Conservation (phyloP, 2,329 filamentous ascomycete genomes). For the Cladorrhinum sp. region DNA sequence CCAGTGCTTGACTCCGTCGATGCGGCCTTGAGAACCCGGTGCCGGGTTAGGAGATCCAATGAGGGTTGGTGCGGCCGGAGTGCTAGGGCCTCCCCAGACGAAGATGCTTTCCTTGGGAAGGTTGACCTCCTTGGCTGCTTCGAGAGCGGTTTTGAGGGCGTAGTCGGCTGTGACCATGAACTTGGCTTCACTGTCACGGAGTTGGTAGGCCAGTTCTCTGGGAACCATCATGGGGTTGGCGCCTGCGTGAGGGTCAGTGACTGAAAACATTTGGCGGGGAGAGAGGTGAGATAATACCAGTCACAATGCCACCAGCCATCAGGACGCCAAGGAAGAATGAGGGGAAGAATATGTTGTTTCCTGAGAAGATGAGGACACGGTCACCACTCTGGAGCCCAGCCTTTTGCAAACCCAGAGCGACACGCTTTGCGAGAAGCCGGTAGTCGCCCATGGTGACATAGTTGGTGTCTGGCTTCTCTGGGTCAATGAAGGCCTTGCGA, state of each 20-base stretch:
- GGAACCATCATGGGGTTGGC: conserved; percentile 49
- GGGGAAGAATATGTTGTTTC: conserved; percentile 72
- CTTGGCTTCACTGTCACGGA: conserved; percentile 65
- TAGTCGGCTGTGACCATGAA: conserved; percentile 64
- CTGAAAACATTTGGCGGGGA: neutral
- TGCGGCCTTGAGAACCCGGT: conserved; percentile 25
- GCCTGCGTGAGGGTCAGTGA: conserved; percentile 30
- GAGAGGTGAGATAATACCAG: conserved; percentile 36
- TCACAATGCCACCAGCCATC: conserved; percentile 77
- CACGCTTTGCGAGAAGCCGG: conserved; percentile 67
- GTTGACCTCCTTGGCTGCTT: conserved; percentile 60
- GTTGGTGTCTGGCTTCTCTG: conserved; percentile 63
- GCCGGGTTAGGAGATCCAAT: conserved; percentile 18
- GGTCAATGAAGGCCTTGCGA: conserved; percentile 57
- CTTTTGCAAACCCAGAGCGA: conserved; percentile 65
- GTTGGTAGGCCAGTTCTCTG: conserved; percentile 71
- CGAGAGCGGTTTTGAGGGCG: conserved; percentile 60
- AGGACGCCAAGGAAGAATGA: conserved; percentile 68
- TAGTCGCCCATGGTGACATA: conserved; percentile 62
- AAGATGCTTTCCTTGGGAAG: conserved; percentile 58
- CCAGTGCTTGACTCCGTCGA: conserved; percentile 58
- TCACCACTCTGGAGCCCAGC: conserved; percentile 66
- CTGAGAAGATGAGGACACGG: conserved; percentile 69
- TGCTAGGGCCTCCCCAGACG: conserved; percentile 56
- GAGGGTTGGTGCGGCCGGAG: conserved; percentile 25